These are phyloP conservation scores for Neoarthrinium moseri DNA, from an alignment of 2,329 filamentous ascomycete genomes.

Conservation along the genomic window DNA sequence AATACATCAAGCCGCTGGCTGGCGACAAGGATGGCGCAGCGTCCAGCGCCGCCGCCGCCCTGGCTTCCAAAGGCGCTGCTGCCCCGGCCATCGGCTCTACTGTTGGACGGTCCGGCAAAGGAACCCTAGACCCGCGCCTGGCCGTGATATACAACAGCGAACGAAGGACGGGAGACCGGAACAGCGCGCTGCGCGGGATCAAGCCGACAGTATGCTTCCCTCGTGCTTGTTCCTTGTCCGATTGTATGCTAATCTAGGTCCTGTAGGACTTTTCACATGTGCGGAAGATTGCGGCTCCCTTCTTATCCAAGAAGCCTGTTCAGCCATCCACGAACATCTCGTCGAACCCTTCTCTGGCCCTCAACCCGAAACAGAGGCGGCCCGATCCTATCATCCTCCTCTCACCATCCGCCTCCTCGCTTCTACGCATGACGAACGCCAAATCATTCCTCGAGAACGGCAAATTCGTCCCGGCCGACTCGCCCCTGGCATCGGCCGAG, in stretches of 20 bases:
- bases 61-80: slow-evolving; percentile 36
- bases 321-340: slow-evolving; percentile 34
- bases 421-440: slow-evolving; percentile 93
- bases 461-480: slow-evolving; percentile 74
- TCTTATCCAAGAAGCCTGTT: slow-evolving; percentile 64
- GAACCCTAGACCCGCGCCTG: slow-evolving; percentile 74
- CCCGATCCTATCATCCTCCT: slow-evolving; percentile 92
- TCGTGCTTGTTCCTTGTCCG: background rate
- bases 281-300: slow-evolving; percentile 77
- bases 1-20: slow-evolving; percentile 85
- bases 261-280: slow-evolving; percentile 90
- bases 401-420: slow-evolving; percentile 90
- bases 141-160: slow-evolving; percentile 90
- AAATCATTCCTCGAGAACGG: slow-evolving; percentile 90
- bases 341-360: slow-evolving; percentile 45
- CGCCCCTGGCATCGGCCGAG: slow-evolving; percentile 53
- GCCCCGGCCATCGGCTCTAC: slow-evolving; percentile 41
- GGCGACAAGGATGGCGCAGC: slow-evolving; percentile 56
- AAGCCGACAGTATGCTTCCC: slow-evolving; percentile 73
- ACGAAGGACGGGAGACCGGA: slow-evolving; percentile 88
- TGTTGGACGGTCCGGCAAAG: slow-evolving; percentile 57
- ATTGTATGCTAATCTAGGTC: background rate
- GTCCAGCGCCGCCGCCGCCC: slow-evolving; percentile 37
- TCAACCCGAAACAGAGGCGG: slow-evolving; percentile 54
- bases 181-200: slow-evolving; percentile 80